Base-by-base conservation (phyloP, 805 yeast genomes). In the Candida nonsorbophila region DNA sequence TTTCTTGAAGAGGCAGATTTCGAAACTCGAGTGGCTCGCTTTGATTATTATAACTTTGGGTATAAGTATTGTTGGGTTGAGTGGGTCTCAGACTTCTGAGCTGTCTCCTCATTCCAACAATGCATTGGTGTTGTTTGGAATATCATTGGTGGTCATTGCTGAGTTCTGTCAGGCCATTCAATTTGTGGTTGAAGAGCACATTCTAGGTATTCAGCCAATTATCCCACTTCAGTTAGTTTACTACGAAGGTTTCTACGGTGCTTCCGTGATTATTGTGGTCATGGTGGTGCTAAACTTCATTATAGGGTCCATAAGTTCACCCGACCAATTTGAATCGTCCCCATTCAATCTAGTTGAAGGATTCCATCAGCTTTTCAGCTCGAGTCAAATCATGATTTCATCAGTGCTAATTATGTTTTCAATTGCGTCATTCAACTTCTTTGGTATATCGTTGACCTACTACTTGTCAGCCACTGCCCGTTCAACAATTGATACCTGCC, bases 151-250 rank as follows among this genome's bases (percentile, higher is more conserved):
- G 31, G 51, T 80, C 7, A 32, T 71, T 15, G 92, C 81, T 6
- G 83, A 77, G 41, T 45, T 75, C n/a, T 69, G 80, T 38, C 76
- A 79, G 29, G 92, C 92, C 0, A 55, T 77, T 10, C 94, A 84
- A 49, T 84, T 82, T 51, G 92, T 84, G 3, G 64, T 77, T 22
- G 94, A 84, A 47, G 94, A 84, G 46, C 77, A 77, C 42, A 67
- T 84, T 26, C 55, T 84, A 35, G 52, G 63, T 15, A 61, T 58
- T 33, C 62, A 72, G 41, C 61, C 72, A 9, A 62, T 83, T 24
- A 66, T 67, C 4, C 88, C 92, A 3, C 48, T 80, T 38, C 64
- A 68, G 36, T 60, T 83, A 34, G 92, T 84, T 11, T 86, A 82
- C 22, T 76, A 67, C 38, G 92, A 84, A 53, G 94, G 94, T 3